Evolutionary conservation across 2,329 filamentous ascomycete species (phyloP).

Genomic region (Sporothrix inflata): DNA sequence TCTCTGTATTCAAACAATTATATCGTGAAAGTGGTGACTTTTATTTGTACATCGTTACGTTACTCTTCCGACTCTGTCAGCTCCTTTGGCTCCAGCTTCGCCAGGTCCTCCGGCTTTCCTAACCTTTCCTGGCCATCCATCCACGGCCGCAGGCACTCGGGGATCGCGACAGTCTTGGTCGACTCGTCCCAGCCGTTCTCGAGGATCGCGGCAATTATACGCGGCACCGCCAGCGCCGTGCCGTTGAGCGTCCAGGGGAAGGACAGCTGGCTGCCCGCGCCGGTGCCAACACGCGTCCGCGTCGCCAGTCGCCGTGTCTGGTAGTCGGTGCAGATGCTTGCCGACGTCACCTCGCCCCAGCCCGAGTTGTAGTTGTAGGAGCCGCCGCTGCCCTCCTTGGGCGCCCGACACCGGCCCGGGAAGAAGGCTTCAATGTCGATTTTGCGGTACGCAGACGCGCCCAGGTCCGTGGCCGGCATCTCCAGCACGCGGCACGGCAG

Average conservation of each 20-base stretch:
- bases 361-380: constrained; percentile 58
- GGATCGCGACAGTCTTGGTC: constrained; percentile 69
- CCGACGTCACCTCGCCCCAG: constrained; percentile 92
- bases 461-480: constrained; percentile 88
- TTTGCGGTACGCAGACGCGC: constrained; percentile 84
- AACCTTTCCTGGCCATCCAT: constrained; percentile 79
- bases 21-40: constrained; percentile 12
- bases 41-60: neutral
- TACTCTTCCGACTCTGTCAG: no score
- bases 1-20: neutral
- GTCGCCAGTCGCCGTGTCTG: constrained; percentile 84
- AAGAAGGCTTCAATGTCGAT: constrained; percentile 94
- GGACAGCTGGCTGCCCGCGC: constrained; percentile 55
- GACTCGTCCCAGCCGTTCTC: constrained; percentile 87
- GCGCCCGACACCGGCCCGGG: constrained; percentile 66
- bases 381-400: neutral
- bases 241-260: constrained; percentile 94
- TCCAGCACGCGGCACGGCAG: constrained; percentile 87
- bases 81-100: neutral
- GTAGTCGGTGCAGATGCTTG: constrained; percentile 93
- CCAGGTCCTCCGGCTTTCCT: constrained; percentile 43
- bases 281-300: constrained; percentile 69
- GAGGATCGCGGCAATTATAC: constrained; percentile 83
- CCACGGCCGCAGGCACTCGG: constrained; percentile 77
- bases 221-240: constrained; percentile 87